Conservation (phyloP, 2,329 filamentous ascomycete species). For the Fusarium pseudonygamai region DNA sequence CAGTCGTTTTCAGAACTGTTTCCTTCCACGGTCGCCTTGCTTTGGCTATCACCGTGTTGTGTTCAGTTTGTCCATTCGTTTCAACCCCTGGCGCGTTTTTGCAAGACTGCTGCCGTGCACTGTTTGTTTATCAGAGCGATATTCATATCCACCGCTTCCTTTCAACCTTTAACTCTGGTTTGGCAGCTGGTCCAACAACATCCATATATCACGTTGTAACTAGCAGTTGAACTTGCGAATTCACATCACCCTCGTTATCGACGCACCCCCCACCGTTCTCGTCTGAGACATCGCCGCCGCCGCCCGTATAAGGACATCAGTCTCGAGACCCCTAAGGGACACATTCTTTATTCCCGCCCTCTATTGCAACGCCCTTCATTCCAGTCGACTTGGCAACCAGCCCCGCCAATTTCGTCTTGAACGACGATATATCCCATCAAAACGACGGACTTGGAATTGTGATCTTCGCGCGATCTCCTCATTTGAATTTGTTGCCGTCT, state of each 20-base stretch:
- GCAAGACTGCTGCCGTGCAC: conserved; percentile 32
- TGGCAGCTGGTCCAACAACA: conserved; percentile 43
- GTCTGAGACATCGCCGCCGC: conserved; percentile 41
- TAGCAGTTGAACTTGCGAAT: conserved; percentile 15
- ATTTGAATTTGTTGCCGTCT: neutral
- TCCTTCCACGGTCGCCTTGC: conserved; percentile 33
- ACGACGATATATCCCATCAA: conserved; percentile 28
- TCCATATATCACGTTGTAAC: conserved; percentile 18
- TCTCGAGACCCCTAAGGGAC: conserved; percentile 35
- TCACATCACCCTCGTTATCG: conserved; percentile 16
- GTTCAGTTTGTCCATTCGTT: conserved; percentile 46
- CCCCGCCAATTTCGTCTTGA: conserved; percentile 23
- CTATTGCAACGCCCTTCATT: conserved; percentile 42
- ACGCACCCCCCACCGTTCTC: conserved; percentile 3
- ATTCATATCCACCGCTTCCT: conserved; percentile 24
- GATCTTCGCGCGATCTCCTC: neutral
- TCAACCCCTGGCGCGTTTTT: conserved; percentile 37
- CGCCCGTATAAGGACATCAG: conserved; percentile 32
- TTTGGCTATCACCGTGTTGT: conserved; percentile 30
- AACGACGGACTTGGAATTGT: neutral
- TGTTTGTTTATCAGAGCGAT: conserved; percentile 10
- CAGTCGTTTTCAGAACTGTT: conserved; percentile 33
- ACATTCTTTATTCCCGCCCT: conserved; percentile 43
- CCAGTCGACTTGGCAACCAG: conserved; percentile 37
- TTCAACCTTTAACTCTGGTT: conserved; percentile 22